Evolutionary conservation across 768 basidiomycete genomes (phyloP), one percentile per base, ranked within the genome.

Genomic region (Russula virescens): DNA sequence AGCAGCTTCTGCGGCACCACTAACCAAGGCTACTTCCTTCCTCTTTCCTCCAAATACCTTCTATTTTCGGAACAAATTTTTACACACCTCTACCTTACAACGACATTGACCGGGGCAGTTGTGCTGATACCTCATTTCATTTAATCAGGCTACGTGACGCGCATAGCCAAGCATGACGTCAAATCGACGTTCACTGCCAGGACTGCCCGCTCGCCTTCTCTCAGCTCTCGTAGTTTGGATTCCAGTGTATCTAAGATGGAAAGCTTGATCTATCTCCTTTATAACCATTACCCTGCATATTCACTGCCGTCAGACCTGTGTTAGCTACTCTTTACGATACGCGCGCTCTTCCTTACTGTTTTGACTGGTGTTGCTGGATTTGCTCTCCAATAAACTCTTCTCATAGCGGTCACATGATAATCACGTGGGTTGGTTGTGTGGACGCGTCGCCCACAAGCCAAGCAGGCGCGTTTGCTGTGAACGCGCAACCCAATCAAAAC

Each of bases 91-190:
- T 55, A 49, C 35, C 40, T 49, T 57, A 60, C n/a, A 40, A 31
- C 43, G 23, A 35, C 58, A 45, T 43, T 43, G 26, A 58, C 52
- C 7, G 31, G 50, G 46, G 63, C 25, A 40, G 42, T 55, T 60
- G 56, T 43, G 47, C 58, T 50, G 58, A 64, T 64, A 64, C 63
- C 63, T 60, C 63, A 64, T 49, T 50, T 48, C 46, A 19, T 50
- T 55, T 64, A 64, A 60, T 60, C 43, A n/a, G 42, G 58, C 49
- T 23, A 14, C 46, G 13, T 19, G 54, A 56, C 28, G 28, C 19
- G 43, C 31, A 28, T 19, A 28, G 55, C n/a, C 31, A 28, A 55
- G 26, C 28, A 52, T 38, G 34, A 52, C 34, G 34, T 48, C 47
- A 28, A 51, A 8, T 34, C 31, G 23, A 25, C 52, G 23, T 40